Evolutionary conservation across 176 grass and related monocot species (phyloP).

Genomic region (Aegilops longissima): DNA sequence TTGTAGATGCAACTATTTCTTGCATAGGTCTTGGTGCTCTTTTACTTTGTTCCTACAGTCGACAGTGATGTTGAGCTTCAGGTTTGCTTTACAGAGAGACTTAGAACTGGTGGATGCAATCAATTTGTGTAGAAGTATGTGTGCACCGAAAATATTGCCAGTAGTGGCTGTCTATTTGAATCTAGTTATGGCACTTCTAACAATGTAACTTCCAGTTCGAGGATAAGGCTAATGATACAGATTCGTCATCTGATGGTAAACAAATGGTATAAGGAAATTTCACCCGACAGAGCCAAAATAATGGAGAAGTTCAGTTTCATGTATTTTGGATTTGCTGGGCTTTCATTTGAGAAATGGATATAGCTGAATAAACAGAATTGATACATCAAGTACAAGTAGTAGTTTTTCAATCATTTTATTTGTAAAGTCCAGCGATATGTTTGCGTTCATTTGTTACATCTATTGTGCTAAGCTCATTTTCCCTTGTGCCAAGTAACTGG

Average conservation of each 20-base stretch:
- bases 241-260: background rate
- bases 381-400: background rate
- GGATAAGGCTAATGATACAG: background rate
- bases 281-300: background rate
- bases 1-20: background rate
- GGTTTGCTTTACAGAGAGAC: background rate
- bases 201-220: slow-evolving; percentile 11
- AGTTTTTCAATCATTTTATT: slow-evolving; percentile 8
- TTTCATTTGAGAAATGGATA: background rate
- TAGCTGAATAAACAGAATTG: background rate
- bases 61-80: background rate
- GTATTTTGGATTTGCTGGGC: background rate
- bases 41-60: background rate
- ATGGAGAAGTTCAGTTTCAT: background rate
- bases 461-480: background rate
- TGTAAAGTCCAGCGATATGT: background rate
- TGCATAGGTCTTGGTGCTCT: background rate
- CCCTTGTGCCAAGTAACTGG: background rate
- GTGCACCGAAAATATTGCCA: background rate
- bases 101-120: background rate
- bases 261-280: background rate
- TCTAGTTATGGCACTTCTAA: background rate
- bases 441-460: background rate
- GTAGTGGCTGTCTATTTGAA: background rate
- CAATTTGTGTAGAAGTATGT: background rate